These are phyloP conservation scores for Lentinula novae-zelandiae DNA, from an alignment of 1,284 basidiomycete species.

Conservation along the genomic window DNA sequence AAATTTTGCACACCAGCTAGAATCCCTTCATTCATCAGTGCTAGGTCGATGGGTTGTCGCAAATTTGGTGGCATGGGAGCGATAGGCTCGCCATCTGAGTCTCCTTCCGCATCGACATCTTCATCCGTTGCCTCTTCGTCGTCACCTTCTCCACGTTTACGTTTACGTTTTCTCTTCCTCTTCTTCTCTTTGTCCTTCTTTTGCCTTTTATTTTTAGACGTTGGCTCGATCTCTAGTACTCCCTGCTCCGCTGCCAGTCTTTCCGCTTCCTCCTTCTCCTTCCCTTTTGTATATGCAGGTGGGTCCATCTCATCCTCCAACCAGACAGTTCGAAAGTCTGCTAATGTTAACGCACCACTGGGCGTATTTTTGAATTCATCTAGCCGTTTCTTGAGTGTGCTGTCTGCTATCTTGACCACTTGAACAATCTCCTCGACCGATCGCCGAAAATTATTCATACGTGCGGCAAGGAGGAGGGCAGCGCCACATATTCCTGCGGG, in stretches of 20 bases:
- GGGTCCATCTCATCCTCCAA: slow-evolving; percentile 90
- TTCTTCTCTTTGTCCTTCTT: slow-evolving; percentile 26
- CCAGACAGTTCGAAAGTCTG: slow-evolving; percentile 92
- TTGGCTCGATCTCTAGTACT: slow-evolving; percentile 24
- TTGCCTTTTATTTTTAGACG: slow-evolving; percentile 32
- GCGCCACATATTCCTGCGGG: slow-evolving; percentile 98
- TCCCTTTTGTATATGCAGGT: slow-evolving; percentile 80
- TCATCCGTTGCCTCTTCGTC: slow-evolving; percentile 40
- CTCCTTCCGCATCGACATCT: slow-evolving; percentile 23
- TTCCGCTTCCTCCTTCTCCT: slow-evolving; percentile 65
- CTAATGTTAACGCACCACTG: slow-evolving; percentile 82
- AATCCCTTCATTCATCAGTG: slow-evolving; percentile 45
- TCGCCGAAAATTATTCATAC: slow-evolving; percentile 97
- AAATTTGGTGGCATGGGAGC: slow-evolving; percentile 14
- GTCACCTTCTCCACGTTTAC: slow-evolving; percentile 28
- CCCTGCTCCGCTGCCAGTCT: slow-evolving; percentile 36
- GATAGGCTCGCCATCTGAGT: slow-evolving; percentile 15
- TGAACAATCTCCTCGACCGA: slow-evolving; percentile 95
- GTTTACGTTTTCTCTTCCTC: slow-evolving; percentile 36
- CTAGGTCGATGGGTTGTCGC: slow-evolving; percentile 35
- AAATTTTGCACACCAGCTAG: slow-evolving; percentile 29
- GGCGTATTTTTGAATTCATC: slow-evolving; percentile 94
- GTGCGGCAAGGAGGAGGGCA: slow-evolving; percentile 89
- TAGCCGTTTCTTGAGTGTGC: slow-evolving; percentile 90
- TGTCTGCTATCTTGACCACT: slow-evolving; percentile 97